Evolutionary conservation across 805 yeast species (phyloP).

Genomic region (Saccharomycopsis selenospora): DNA sequence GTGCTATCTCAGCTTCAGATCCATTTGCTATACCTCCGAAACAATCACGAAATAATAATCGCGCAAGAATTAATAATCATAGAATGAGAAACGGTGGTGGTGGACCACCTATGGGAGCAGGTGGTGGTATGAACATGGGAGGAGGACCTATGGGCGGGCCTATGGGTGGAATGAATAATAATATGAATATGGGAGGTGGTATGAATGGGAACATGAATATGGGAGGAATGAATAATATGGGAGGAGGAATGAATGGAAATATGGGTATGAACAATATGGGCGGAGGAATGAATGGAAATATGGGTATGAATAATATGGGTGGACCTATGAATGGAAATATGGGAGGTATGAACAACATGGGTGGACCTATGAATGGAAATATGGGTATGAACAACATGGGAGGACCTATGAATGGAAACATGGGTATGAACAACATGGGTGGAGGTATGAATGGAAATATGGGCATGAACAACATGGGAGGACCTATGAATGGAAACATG

Average conservation of each 20-base stretch:
- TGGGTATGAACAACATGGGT: slow-evolving; percentile 1
- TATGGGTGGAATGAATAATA: neutral
- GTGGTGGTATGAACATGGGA: neutral
- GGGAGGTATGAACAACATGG: neutral
- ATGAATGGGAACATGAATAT: neutral
- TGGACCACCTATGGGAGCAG: neutral
- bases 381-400: neutral
- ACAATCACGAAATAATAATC: neutral
- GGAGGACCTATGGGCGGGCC: too few species aligned
- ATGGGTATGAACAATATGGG: neutral
- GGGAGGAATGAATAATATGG: slow-evolving; percentile 2
- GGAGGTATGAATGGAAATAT: neutral
- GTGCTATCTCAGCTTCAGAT: neutral
- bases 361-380: neutral
- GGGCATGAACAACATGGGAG: neutral
- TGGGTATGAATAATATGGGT: neutral
- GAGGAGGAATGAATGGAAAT: neutral
- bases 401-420: neutral
- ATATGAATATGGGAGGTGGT: neutral
- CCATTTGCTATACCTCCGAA: neutral
- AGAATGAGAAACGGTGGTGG: neutral
- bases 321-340: neutral
- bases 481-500: neutral
- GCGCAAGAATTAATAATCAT: neutral
- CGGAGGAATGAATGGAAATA: neutral